Percentiles rank a stretch among this genome's conserved stretches.
Conservation (phyloP, 1,284 basidiomycete genomes). For the Puccinia coronata region DNA sequence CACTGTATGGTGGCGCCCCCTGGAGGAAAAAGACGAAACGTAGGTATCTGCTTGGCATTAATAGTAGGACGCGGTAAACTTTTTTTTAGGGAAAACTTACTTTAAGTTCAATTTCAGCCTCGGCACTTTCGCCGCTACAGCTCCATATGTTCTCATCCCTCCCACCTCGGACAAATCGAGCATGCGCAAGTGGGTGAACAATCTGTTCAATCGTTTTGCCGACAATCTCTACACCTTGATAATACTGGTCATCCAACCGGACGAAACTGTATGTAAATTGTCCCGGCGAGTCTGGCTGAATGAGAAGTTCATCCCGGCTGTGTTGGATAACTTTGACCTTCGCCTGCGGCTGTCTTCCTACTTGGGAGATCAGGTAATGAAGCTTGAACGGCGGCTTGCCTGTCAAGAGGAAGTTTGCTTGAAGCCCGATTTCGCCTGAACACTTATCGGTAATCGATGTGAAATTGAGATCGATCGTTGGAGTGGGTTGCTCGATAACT, state of each 20-base stretch:
- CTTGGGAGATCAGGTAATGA: conserved; percentile 73
- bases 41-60: conserved; percentile 2
- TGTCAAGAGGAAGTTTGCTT: conserved; percentile 79
- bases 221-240: conserved; percentile 63
- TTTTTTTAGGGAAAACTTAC: conserved; percentile 19
- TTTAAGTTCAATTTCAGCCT: conserved; percentile 41
- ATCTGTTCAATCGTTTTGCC: conserved; percentile 41
- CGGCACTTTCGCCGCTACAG: conserved; percentile 43
- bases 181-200: conserved; percentile 47
- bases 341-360: conserved; percentile 63
- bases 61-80: background rate
- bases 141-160: conserved; percentile 45
- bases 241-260: conserved; percentile 79
- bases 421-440: conserved; percentile 89
- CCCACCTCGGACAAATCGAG: conserved; percentile 29
- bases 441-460: conserved; percentile 80
- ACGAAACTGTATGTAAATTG: conserved; percentile 83
- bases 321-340: conserved; percentile 65
- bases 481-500: conserved; percentile 44
- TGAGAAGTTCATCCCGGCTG: conserved; percentile 77
- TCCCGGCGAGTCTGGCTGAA: conserved; percentile 84
- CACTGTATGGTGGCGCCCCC: conserved; percentile 48
- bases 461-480: conserved; percentile 65
- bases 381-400: conserved; percentile 78
- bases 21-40: conserved; percentile 1